A percentile compares a stretch with the other conserved stretches of the same genome.
phyloP scores from a whole-genome alignment of 371 early-diverging fungal species.

The Funneliformis caledonium region DNA sequence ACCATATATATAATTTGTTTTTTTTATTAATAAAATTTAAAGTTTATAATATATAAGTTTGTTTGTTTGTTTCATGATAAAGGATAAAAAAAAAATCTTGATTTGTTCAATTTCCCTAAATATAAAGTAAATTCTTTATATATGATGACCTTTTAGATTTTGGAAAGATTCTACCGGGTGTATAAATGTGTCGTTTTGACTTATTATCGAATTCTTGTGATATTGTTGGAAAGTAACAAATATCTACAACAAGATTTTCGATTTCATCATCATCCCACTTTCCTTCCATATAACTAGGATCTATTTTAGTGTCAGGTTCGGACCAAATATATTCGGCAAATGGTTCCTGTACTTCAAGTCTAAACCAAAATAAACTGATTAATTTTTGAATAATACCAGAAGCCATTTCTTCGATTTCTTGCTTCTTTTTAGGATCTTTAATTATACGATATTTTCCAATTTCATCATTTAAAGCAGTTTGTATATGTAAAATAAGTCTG shows the following conservation, averaged over 20 bases:
- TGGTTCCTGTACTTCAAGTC: conserved; percentile 28
- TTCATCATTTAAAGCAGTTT: no score
- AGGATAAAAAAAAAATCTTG: no score
- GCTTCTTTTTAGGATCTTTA: not conserved
- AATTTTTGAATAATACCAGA: not conserved
- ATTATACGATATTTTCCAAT: not conserved
- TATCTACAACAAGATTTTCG: not conserved
- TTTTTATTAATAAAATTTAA: not conserved
- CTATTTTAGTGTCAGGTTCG: not conserved
- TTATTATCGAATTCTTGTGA: not conserved
- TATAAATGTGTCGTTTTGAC: not conserved
- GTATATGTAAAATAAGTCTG: not conserved
- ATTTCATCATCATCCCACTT: not conserved
- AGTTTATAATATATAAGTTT: no score
- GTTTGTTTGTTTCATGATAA: no score
- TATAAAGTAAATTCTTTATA: no score
- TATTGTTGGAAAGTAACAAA: conserved; percentile 36
- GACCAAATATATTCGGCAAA: not conserved
- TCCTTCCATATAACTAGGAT: conserved; percentile 21
- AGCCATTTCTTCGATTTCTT: conserved; percentile 1
- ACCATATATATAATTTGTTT: not conserved
- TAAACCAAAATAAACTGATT: conserved; percentile 18
- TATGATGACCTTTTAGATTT: not conserved
- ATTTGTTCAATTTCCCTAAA: no score
- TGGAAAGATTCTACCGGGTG: not conserved